These are phyloP conservation scores for Dichotomocladium elegans DNA, from an alignment of 371 early-diverging fungal genomes.

Conservation along the genomic window DNA sequence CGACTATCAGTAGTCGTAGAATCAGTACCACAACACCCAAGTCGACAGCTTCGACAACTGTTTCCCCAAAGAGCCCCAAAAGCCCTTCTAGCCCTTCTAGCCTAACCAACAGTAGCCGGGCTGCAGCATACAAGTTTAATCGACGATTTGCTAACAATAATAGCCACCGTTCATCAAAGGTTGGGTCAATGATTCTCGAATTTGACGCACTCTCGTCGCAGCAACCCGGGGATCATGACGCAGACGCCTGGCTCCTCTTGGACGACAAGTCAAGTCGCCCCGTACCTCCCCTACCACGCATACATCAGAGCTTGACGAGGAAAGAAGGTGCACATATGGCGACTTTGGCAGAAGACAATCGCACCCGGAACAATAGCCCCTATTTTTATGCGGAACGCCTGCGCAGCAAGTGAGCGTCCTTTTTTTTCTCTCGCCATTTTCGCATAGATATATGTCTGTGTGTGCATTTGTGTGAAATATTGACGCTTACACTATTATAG, in stretches of 20 bases:
- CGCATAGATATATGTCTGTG: too few relatives aligned
- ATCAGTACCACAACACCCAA: background rate
- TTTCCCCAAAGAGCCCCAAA: background rate
- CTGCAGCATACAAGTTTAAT: constrained; percentile 34
- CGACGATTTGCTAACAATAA: constrained; percentile 12
- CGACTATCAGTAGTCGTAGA: constrained; percentile 4
- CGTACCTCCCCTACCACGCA: background rate
- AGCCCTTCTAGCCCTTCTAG: background rate
- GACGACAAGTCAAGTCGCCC: constrained; percentile 21
- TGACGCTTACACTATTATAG: constrained; percentile 8
- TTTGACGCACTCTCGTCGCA: constrained; percentile 41
- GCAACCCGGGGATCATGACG: constrained; percentile 20
- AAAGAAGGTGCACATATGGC: constrained; percentile 32
- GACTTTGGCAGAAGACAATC: constrained; percentile 14
- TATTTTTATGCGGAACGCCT: constrained; percentile 40
- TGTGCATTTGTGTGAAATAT: background rate
- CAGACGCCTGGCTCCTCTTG: constrained; percentile 34
- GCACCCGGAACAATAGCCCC: constrained; percentile 31
- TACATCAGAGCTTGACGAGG: constrained; percentile 26
- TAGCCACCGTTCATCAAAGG: constrained; percentile 31
- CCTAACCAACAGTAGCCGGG: constrained; percentile 17
- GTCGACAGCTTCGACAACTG: background rate
- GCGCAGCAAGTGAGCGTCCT: constrained; percentile 26
- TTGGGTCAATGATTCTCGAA: constrained; percentile 46
- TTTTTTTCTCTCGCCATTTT: too few relatives aligned